phyloP scores from a whole-genome alignment of 345 rosid genomes.

The Cochlearia excelsa region DNA sequence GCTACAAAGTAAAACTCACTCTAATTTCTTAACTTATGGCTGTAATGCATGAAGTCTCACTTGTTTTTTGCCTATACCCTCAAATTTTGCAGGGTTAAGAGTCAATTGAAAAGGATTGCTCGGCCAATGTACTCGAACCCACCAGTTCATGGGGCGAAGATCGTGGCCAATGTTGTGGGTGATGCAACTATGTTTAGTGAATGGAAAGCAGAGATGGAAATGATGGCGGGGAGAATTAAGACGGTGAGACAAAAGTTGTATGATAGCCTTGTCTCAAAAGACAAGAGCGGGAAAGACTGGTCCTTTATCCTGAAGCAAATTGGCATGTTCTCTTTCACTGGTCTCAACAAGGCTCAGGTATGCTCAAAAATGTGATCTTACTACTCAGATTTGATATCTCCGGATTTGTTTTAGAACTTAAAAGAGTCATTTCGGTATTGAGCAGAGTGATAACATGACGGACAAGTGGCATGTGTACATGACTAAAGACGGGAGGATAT shows the following conservation, averaged over 20 bases:
- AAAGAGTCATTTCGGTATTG: background rate
- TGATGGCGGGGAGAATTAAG: constrained; percentile 98
- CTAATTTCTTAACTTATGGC: background rate
- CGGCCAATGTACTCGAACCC: constrained; percentile 99
- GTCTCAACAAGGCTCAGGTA: constrained; percentile 90
- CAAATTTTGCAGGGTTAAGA: constrained; percentile 74
- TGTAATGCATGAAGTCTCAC: background rate
- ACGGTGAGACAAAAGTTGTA: constrained; percentile 70
- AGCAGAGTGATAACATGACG: constrained; percentile 82
- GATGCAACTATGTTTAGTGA: constrained; percentile 74
- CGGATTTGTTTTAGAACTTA: background rate
- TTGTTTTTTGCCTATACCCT: constrained; percentile 33
- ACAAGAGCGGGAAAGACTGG: constrained; percentile 94
- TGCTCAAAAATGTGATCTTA: background rate
- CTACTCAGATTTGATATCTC: background rate
- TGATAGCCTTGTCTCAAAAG: constrained; percentile 70
- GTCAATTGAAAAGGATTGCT: constrained; percentile 94
- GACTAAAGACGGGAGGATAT: constrained; percentile 96
- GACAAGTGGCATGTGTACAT: constrained; percentile 90
- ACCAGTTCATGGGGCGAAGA: constrained; percentile 91
- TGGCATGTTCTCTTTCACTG: constrained; percentile 98
- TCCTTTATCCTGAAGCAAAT: constrained; percentile 87
- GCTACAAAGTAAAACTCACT: constrained; percentile 57
- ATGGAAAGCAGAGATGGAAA: constrained; percentile 96
- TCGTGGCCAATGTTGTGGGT: constrained; percentile 83